Base-by-base conservation (phyloP, 169 alveolate species). In the Eimeria brunetti region DNA sequence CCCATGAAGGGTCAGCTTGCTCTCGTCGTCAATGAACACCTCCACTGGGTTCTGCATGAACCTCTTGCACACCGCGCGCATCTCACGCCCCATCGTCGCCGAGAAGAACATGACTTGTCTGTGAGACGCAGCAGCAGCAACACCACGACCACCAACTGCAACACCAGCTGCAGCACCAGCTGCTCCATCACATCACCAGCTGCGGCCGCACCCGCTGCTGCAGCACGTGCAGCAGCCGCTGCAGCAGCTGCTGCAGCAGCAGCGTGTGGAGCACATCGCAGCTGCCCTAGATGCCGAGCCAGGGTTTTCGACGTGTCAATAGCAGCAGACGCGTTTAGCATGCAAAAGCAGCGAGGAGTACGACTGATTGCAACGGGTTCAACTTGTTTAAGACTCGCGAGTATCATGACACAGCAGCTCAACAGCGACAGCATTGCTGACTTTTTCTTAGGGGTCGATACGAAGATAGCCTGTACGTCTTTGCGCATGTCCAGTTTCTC, bases 1-100 rank as follows among this genome's bases (percentile, higher is more conserved):
- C 38, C 99, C 99, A 96, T 99, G 99, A 49, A 99, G 98, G 53
- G 99, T 99, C 88, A 99, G 98, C 95, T 99, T 99, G 56, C 99
- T 98, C 97, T 99, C 99, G 97, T 99, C 99, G 96, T 99, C 99
- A 93, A 99, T 99, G 96, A 99, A 99, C 78, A 99, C 98, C 97
- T 99, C 99, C 81, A 99, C 99, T 16, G 99, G 99, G 62, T 99
- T 90, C 73, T 99, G 99, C 99, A 99, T 99, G 98, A 99, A 99
- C 95, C 99, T 98, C 97, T 99, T 98, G 97, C 99, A 99, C 44
- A 99, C 99, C 51, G 97, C 99, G 60, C 99, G 98, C 93, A 98
- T 98, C 84, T 99, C 99, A 88, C 97, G 97, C 69, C 98, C 97
- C 99, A 99, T 98, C 18, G 99, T 99, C 81, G 99, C 99, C 62